Evolutionary conservation across 352 stramenopile genomes (phyloP).

Genomic region (Pythium apleroticum): DNA sequence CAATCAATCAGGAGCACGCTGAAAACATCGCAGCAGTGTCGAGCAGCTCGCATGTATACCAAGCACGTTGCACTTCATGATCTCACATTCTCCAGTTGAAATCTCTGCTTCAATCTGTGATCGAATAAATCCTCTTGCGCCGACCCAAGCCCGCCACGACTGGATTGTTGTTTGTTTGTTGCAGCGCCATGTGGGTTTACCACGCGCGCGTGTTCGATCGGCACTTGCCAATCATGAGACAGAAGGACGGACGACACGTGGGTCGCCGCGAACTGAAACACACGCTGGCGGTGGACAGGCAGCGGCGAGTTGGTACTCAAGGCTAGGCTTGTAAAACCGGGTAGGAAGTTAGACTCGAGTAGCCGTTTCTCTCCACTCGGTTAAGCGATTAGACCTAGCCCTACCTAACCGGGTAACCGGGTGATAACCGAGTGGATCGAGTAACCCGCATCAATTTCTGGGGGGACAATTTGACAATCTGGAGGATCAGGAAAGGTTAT

Average conservation of each 20-base stretch:
- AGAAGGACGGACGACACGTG: background rate
- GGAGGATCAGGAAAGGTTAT: too few relatives aligned
- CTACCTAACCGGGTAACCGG: too few relatives aligned
- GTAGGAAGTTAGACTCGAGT: too few relatives aligned
- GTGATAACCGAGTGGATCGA: too few relatives aligned
- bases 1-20: background rate
- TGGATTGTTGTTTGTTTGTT: slow-evolving; percentile 1
- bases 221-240: background rate
- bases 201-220: background rate
- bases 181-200: background rate
- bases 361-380: too few relatives aligned
- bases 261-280: background rate
- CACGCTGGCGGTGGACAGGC: background rate
- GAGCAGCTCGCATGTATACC: background rate
- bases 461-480: too few relatives aligned
- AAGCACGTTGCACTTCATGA: background rate
- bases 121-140: background rate
- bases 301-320: too few relatives aligned
- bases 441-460: too few relatives aligned
- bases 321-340: too few relatives aligned
- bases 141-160: background rate
- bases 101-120: background rate
- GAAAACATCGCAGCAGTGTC: background rate
- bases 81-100: background rate
- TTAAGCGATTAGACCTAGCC: too few relatives aligned